phyloP scores from a whole-genome alignment of 305 asterid genomes.

The Fraxinus baroniana region DNA sequence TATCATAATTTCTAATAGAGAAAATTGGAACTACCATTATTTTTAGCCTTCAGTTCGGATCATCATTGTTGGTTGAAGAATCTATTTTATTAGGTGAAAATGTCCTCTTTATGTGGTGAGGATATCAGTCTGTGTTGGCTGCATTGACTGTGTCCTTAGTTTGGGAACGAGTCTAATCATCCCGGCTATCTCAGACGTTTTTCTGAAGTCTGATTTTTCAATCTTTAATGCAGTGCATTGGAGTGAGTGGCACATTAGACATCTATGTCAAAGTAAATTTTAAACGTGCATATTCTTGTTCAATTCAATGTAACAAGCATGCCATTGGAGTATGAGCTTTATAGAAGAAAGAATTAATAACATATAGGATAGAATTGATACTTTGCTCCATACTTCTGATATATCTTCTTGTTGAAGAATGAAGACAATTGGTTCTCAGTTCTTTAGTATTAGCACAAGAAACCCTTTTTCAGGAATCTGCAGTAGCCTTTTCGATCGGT shows the following conservation, averaged over 20 bases:
- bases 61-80: not conserved
- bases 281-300: not conserved
- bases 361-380: too few relatives aligned
- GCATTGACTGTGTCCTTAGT: not conserved
- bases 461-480: constrained; percentile 27
- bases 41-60: not conserved
- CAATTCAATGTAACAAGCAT: not conserved
- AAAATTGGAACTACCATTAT: constrained; percentile 1
- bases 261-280: not conserved
- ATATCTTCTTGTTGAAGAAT: not conserved
- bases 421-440: not conserved
- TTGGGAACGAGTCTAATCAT: not conserved
- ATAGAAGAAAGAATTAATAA: not conserved
- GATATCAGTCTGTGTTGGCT: not conserved
- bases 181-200: too few relatives aligned
- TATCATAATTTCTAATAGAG: constrained; percentile 26
- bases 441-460: not conserved
- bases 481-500: constrained; percentile 28
- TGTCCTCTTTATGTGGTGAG: not conserved
- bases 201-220: not conserved
- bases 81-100: not conserved
- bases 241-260: not conserved
- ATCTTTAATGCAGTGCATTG: not conserved
- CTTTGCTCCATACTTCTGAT: not conserved
- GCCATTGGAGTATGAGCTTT: not conserved